Evolutionary conservation across 2,329 filamentous ascomycete genomes (phyloP).

Genomic region (Alternaria ethzedia): DNA sequence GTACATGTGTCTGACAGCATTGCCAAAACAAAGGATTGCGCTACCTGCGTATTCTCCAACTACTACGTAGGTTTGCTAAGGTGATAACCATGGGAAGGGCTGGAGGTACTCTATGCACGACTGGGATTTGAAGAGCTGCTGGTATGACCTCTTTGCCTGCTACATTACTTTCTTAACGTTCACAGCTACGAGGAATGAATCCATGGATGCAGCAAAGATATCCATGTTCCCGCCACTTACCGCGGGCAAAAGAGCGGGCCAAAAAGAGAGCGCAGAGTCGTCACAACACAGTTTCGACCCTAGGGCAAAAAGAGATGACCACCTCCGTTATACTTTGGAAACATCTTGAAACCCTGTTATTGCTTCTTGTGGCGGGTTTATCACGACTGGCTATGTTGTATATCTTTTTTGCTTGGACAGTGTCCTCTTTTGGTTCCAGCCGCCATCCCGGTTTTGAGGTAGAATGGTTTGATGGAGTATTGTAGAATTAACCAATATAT

Average conservation of each 20-base stretch:
- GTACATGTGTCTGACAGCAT: background rate
- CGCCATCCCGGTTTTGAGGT: background rate
- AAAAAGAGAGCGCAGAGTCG: background rate
- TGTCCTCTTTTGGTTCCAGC: background rate
- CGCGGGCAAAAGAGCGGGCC: background rate
- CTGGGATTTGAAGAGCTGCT: background rate
- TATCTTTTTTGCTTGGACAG: background rate
- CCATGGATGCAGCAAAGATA: background rate
- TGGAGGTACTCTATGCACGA: background rate
- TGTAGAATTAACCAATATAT: background rate
- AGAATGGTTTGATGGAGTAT: background rate
- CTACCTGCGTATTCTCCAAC: background rate
- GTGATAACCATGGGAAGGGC: background rate
- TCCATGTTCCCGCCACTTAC: background rate
- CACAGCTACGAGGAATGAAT: background rate
- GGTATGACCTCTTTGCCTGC: background rate
- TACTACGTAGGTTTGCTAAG: background rate
- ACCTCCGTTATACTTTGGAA: background rate
- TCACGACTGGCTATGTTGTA: background rate
- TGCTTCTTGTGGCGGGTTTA: background rate
- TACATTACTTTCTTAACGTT: background rate
- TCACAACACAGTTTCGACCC: background rate
- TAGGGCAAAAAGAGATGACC: background rate
- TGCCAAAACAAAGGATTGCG: background rate
- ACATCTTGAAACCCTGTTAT: background rate